These are phyloP conservation scores for Pichia kudriavzevii DNA, from an alignment of 1,139 yeast genomes.

Conservation along the genomic window DNA sequence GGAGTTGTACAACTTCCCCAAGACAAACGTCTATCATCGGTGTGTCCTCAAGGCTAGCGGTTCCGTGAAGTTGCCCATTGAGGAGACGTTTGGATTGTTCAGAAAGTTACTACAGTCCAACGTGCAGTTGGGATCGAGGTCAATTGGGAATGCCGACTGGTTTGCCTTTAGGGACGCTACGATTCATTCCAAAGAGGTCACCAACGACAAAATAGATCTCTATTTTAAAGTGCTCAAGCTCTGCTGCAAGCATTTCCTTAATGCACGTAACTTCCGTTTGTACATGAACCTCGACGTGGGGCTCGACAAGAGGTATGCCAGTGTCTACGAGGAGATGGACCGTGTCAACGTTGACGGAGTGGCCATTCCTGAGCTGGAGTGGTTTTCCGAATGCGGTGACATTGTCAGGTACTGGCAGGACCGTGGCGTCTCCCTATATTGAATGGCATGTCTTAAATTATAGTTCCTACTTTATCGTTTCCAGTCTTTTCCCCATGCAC, in stretches of 20 bases:
- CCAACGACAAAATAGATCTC: slow-evolving; percentile 37
- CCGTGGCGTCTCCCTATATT: slow-evolving; percentile 10
- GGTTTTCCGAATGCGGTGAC: slow-evolving; percentile 18
- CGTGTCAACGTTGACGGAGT: slow-evolving; percentile 30
- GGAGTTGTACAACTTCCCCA: slow-evolving; percentile 48
- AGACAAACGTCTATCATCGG: slow-evolving; percentile 68
- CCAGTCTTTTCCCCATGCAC: not conserved
- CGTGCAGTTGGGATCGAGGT: slow-evolving; percentile 44
- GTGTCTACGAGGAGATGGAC: slow-evolving; percentile 30
- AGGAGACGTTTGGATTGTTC: slow-evolving; percentile 55
- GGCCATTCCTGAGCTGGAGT: slow-evolving; percentile 27
- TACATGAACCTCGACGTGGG: slow-evolving; percentile 34
- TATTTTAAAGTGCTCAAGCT: slow-evolving; percentile 52
- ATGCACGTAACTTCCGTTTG: slow-evolving; percentile 33
- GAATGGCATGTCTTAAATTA: too few relatives aligned
- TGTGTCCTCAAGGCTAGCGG: slow-evolving; percentile 72
- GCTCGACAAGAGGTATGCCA: slow-evolving; percentile 32
- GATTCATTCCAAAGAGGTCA: slow-evolving; percentile 34
- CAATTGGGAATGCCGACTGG: slow-evolving; percentile 81
- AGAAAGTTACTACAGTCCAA: slow-evolving; percentile 43
- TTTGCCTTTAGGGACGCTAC: slow-evolving; percentile 79
- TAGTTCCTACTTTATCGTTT: too few relatives aligned
- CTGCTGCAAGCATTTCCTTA: slow-evolving; percentile 41
- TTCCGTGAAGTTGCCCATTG: slow-evolving; percentile 43
- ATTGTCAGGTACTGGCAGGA: slow-evolving; percentile 17